A percentile compares a stretch with the other conserved stretches of the same genome.
Conservation (phyloP, 441 rosid genomes). For the Capsella rubella region DNA sequence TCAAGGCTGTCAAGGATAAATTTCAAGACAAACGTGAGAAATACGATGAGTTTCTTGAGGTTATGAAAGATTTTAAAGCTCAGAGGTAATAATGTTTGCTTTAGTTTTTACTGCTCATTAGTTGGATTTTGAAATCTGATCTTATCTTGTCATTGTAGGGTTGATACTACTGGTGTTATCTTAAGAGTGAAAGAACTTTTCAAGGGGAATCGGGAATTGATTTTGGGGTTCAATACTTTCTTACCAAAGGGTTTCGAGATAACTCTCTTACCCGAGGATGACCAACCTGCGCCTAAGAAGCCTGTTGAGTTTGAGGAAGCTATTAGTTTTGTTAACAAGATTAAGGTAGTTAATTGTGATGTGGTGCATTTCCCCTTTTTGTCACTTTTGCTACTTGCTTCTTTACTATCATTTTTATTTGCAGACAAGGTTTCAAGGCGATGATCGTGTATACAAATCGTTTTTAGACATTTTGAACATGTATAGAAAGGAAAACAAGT, state of each 20-base stretch:
- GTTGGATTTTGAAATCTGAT: constrained; percentile 22
- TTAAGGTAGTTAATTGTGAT: constrained; percentile 67
- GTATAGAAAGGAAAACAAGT: constrained; percentile 97
- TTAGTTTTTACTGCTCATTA: background rate
- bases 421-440: constrained; percentile 97
- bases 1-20: constrained; percentile 93
- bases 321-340: constrained; percentile 94
- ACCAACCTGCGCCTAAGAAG: constrained; percentile 83
- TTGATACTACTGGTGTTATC: constrained; percentile 95
- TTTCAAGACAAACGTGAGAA: constrained; percentile 92
- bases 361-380: background rate
- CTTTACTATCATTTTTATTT: constrained; percentile 31
- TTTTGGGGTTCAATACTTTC: constrained; percentile 98
- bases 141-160: constrained; percentile 54
- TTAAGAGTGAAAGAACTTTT: constrained; percentile 93
- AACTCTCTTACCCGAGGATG: constrained; percentile 80
- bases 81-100: constrained; percentile 65
- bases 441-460: constrained; percentile 89
- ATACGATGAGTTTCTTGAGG: constrained; percentile 96
- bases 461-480: constrained; percentile 94
- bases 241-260: constrained; percentile 98
- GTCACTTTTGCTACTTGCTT: constrained; percentile 24
- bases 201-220: constrained; percentile 85
- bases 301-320: constrained; percentile 99
- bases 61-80: constrained; percentile 98